Evolutionary conservation across 768 basidiomycete genomes (phyloP), one percentile per base, ranked within the genome.

Genomic region (Suillus brevipes): DNA sequence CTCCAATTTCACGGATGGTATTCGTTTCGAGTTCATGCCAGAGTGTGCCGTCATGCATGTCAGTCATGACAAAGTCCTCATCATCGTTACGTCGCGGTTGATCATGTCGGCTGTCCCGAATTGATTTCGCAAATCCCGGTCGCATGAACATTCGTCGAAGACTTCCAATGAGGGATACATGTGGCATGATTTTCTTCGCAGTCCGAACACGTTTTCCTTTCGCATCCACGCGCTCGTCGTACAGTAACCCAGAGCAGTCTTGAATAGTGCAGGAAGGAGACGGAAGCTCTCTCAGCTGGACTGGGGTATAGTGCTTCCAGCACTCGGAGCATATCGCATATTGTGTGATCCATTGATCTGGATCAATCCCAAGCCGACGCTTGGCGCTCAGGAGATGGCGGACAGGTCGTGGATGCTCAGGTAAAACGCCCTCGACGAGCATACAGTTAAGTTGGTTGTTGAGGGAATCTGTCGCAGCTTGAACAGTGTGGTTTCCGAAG

Each of bases 401-500:
- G 47, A 49, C 12, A 3, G 47, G 47, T 5, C 47, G 23, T 2
- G 47, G 47, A 49, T 49, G 23, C 23, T 49, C 47, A 2, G 47
- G 47, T 25, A 49, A 3, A 25, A 49, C 47, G 14, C 47, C 47
- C 25, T 49, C 13, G 13, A 49, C 23, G 5, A 49, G 47, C 47
- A 49, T 49, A n/a, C 47, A 49, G 6, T 49, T 49, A 3, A 49
- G 47, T 13, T 49, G 47, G 25, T 49, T 25, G 23, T 49, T 49
- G 47, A 49, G 69, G 3, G 65, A 18, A 2, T 66, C 47, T 3
- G 53, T 68, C 6, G 68, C 49, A 37, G 56, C 45, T 34, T 69
- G 42, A n/a, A 69, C 42, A 16, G 65, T 57, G 18, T 66, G 36
- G 18, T 63, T 57, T n/a, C 49, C n/a, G 40, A 64, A 69, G 37